Evolutionary conservation across 805 yeast species (phyloP).

Genomic region (Metschnikowia baotianmanensis): DNA sequence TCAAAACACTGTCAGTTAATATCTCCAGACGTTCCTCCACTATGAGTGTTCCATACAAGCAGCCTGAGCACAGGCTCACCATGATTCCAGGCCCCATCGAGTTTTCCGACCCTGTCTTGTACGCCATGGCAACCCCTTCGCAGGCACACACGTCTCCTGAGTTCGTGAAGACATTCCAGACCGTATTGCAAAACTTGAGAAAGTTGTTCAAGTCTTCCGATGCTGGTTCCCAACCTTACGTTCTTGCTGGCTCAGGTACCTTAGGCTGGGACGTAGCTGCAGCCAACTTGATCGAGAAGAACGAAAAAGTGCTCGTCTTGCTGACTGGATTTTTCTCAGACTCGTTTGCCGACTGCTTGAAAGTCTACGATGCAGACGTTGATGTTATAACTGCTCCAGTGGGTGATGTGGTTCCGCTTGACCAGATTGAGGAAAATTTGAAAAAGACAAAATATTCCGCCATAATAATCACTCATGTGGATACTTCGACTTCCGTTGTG

Average conservation of each 20-base stretch:
- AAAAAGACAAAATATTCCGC: conserved; percentile 53
- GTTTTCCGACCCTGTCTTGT: conserved; percentile 74
- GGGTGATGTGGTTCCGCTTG: conserved; percentile 67
- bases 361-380: conserved; percentile 71
- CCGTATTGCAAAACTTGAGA: conserved; percentile 65
- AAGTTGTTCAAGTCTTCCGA: conserved; percentile 69
- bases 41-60: conserved; percentile 39
- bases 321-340: conserved; percentile 92
- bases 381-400: conserved; percentile 69
- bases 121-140: conserved; percentile 79
- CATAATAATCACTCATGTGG: conserved; percentile 90
- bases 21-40: too few relatives aligned
- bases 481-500: conserved; percentile 94
- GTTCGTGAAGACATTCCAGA: conserved; percentile 71
- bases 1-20: not conserved
- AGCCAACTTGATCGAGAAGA: conserved; percentile 60
- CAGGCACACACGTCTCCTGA: conserved; percentile 89
- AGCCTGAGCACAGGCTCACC: conserved; percentile 44
- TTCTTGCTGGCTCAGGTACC: conserved; percentile 89
- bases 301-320: conserved; percentile 74
- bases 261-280: conserved; percentile 93
- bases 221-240: conserved; percentile 71
- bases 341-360: conserved; percentile 72
- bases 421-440: conserved; percentile 55
- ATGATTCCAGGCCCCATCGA: conserved; percentile 88